phyloP scores from a whole-genome alignment of 208 protist species.

The Hexamita inflata region DNA sequence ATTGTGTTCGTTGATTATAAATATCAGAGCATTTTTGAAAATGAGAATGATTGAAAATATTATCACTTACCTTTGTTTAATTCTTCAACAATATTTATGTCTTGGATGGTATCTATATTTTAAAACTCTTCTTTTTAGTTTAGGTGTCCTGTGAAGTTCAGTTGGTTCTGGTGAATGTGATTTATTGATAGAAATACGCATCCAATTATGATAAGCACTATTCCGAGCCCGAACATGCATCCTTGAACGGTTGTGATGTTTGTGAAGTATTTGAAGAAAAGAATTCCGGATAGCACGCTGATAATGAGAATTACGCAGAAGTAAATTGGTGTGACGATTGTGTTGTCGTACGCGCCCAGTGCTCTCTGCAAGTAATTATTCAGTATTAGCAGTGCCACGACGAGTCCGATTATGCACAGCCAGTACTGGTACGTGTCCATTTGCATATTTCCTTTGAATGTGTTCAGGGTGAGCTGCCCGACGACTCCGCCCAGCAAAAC shows the following conservation, averaged over 20 bases:
- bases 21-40: no score
- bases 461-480: slow-evolving; percentile 5
- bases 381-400: background rate
- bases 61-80: no score
- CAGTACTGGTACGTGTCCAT: background rate
- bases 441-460: background rate
- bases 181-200: background rate
- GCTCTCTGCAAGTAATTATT: background rate
- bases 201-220: background rate
- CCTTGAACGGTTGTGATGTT: background rate
- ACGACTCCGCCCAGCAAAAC: background rate
- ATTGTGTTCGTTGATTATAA: no score
- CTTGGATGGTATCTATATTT: no score
- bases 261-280: slow-evolving; percentile 20
- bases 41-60: no score
- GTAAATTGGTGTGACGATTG: slow-evolving; percentile 3
- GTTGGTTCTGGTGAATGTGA: no score
- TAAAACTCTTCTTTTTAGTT: no score
- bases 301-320: background rate
- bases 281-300: background rate
- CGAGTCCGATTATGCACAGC: background rate
- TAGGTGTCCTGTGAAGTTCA: no score
- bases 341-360: background rate
- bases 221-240: background rate
- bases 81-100: no score